phyloP scores from a whole-genome alignment of 2,329 filamentous ascomycete genomes.

The Fusarium sp. region DNA sequence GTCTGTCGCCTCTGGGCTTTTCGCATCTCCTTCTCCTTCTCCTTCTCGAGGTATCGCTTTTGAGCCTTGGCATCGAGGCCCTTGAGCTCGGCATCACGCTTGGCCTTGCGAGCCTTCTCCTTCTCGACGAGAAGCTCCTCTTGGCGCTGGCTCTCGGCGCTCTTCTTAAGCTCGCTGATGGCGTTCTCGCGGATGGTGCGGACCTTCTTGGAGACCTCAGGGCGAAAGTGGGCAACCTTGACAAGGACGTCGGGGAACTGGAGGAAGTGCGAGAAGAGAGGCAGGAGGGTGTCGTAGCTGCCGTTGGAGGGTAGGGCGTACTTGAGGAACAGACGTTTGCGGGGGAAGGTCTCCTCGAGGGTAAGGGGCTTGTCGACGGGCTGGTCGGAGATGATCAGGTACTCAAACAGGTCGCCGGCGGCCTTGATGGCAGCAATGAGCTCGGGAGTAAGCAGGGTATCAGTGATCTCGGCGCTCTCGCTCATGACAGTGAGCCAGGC shows the following conservation, averaged over 20 bases:
- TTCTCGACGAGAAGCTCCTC: constrained; percentile 80
- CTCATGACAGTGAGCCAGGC: constrained; percentile 94
- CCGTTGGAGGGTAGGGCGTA: constrained; percentile 75
- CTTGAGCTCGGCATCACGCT: constrained; percentile 86
- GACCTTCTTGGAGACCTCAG: constrained; percentile 90
- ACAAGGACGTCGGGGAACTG: constrained; percentile 88
- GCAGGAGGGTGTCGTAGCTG: constrained; percentile 74
- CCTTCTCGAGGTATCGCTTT: constrained; percentile 86
- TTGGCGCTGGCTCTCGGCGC: constrained; percentile 82
- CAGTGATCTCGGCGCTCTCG: constrained; percentile 95
- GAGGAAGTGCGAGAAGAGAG: constrained; percentile 85
- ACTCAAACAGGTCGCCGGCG: constrained; percentile 84
- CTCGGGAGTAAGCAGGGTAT: constrained; percentile 87
- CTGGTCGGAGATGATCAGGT: constrained; percentile 90
- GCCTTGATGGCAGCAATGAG: constrained; percentile 82
- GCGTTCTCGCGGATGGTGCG: constrained; percentile 83
- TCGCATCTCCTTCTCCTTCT: constrained; percentile 79
- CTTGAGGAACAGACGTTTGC: constrained; percentile 88
- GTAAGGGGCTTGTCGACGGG: constrained; percentile 87
- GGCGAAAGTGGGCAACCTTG: constrained; percentile 83
- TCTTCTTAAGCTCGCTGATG: constrained; percentile 81
- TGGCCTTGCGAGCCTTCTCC: constrained; percentile 85
- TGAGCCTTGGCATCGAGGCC: constrained; percentile 84
- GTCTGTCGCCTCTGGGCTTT: constrained; percentile 69
- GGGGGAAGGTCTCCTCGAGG: constrained; percentile 84